phyloP scores from a whole-genome alignment of 2,329 filamentous ascomycete genomes.

The Pseudopithomyces chartarum region DNA sequence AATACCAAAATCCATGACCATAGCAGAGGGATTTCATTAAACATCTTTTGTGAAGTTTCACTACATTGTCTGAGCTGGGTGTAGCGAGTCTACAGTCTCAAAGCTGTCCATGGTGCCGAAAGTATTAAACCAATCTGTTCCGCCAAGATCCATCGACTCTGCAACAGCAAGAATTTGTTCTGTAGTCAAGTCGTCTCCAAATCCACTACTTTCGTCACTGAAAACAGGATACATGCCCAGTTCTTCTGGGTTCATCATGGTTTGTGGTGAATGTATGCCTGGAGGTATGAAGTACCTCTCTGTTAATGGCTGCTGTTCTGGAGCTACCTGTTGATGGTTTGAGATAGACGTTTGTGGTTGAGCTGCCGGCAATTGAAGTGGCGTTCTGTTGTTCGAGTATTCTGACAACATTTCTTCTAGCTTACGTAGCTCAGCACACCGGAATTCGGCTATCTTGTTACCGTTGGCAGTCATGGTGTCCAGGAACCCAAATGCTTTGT shows the following conservation, averaged over 20 bases:
- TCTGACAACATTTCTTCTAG: constrained; percentile 48
- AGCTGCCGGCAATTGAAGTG: constrained; percentile 5
- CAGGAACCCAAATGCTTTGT: constrained; percentile 51
- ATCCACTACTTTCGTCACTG: constrained; percentile 30
- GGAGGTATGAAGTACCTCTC: constrained; percentile 12
- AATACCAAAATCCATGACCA: no score
- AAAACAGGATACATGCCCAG: constrained; percentile 23
- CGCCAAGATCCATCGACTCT: constrained; percentile 52
- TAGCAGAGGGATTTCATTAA: no score
- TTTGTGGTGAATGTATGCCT: constrained; percentile 12
- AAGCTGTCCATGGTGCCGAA: constrained; percentile 53
- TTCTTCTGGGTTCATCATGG: constrained; percentile 13
- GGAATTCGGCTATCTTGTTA: constrained; percentile 53
- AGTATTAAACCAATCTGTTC: constrained; percentile 53
- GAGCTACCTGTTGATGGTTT: not conserved
- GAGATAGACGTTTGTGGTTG: constrained; percentile 2
- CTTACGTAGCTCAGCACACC: constrained; percentile 53
- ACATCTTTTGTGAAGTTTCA: not conserved
- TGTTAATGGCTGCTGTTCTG: constrained; percentile 1
- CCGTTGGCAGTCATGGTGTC: constrained; percentile 55
- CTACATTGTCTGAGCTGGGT: constrained; percentile 1
- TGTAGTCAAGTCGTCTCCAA: constrained; percentile 49
- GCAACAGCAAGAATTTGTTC: constrained; percentile 56
- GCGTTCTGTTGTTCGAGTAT: constrained; percentile 21
- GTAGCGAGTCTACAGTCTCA: constrained; percentile 21